Evolutionary conservation across 2,329 filamentous ascomycete genomes (phyloP), one percentile per base, ranked within the genome.

Genomic region (Pseudogymnoascus sp.): DNA sequence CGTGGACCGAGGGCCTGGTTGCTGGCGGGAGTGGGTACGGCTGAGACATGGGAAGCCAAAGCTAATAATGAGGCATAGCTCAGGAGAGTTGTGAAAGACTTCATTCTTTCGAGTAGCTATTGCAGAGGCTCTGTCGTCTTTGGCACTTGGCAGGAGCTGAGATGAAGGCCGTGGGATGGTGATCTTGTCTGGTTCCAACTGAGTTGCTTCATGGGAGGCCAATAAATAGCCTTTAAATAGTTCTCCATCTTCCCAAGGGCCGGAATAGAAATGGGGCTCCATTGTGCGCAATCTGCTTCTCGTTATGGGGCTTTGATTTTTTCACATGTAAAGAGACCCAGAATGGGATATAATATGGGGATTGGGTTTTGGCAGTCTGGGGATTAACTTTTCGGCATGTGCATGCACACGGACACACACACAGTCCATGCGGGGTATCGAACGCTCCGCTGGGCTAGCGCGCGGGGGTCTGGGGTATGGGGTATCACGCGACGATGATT

Each of bases 351-450:
- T 56, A 33, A 56, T 33, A 33, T 56, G 50, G 50, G 50, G 50
- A 56, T 56, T 56, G 29, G 10, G 50, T 56, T 56, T 56, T 56
- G 26, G 19, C n/a, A 56, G 26, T 19, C 26, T 56, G 50, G 50
- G 50, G 50, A 13, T 56, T 56, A 56, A 19, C 50, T 33, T 56
- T 56, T 56, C 44, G n/a, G 50, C 50, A 56, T 56, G 50, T 56
- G 50, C n/a, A 33, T 10, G 29, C 26, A 56, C n/a, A 13, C 6
- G 10, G 7, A 17, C 21, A 1, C n/a, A 19, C 42, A 46, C 42
- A 46, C 4, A 46, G 2, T 23, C 19, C n/a, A 13, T 33, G 26
- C 26, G 50, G 50, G 50, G 50, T 56, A 56, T 56, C 5, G 15
- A 33, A 56, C 50, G 50, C 50, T 56, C n/a, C 5, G 50, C 19